Base-by-base conservation (phyloP, 257 asterid genomes). In the Forsythia suspensa region DNA sequence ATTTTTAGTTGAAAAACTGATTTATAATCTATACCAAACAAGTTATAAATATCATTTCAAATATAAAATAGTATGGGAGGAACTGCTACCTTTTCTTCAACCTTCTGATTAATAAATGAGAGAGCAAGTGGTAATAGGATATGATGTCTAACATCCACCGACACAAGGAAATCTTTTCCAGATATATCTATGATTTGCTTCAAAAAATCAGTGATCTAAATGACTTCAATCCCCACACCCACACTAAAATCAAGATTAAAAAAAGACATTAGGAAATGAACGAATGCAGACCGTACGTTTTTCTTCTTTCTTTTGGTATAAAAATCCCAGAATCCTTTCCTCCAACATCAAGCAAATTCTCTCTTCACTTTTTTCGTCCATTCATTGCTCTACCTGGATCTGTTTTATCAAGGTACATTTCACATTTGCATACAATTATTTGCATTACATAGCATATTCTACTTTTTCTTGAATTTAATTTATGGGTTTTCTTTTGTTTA, bases 341-440 rank as follows among this genome's bases (percentile, higher is more conserved):
- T 59, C 61, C 77, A 76, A 59, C 76, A 37, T 37, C 29, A 13
- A 39, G 51, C 24, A 72, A 3, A 40, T 18, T 34, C 15, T 77
- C 75, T 57, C 37, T 21, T 21, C 5, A 12, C 61, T 69, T 72
- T 34, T 70, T 29, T 39, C 46, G 20, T 44, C 16, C 43, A 16
- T 74, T 61, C 61, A 6, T 39, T 12, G 12, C 24, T 5, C 65
- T 21, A 67, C 70, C 39, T 80, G 79, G 83, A 82, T 82, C 90
- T 76, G 76, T 61, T 61, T 43, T 73, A 44, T 15, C 36, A 46
- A 57, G 87, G 81, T 87, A 78, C 74, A 81, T 75, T 69, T 42
- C 74, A 10, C 41, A 38, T 43, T 44, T 57, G 7, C 7, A 21
- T 38, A 20, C 8, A 42, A 67, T 12, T 13, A 29, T 8, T n/a